These are phyloP conservation scores for Sorghum bicolor DNA, from an alignment of 176 grass and related monocot genomes.

Conservation along the genomic window Sorghum_bicolor_NCBIv3 NC_012878.2:58344001-58344500, in stretches of 20 bases:
- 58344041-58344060: slow-evolving; percentile 54
- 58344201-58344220: background rate
- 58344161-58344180: background rate
- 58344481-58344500: background rate
- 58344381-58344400: background rate
- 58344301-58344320: background rate
- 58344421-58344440: slow-evolving; percentile 54
- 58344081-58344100: slow-evolving; percentile 61
- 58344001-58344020: background rate
- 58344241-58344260: background rate
- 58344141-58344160: background rate
- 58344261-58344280: background rate
- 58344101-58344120: slow-evolving; percentile 56
- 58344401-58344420: slow-evolving; percentile 15
- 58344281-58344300: background rate
- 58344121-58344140: slow-evolving; percentile 20
- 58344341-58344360: background rate
- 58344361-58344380: background rate
- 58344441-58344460: slow-evolving; percentile 96
- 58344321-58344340: background rate
- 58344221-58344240: background rate
- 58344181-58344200: background rate
- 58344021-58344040: slow-evolving; percentile 63
- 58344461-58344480: slow-evolving; percentile 11
- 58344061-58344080: slow-evolving; percentile 75